A percentile compares a stretch with the other conserved stretches of the same genome.
Conservation (phyloP, 2,329 filamentous ascomycete species). For the Fusarium mangiferae region DNA sequence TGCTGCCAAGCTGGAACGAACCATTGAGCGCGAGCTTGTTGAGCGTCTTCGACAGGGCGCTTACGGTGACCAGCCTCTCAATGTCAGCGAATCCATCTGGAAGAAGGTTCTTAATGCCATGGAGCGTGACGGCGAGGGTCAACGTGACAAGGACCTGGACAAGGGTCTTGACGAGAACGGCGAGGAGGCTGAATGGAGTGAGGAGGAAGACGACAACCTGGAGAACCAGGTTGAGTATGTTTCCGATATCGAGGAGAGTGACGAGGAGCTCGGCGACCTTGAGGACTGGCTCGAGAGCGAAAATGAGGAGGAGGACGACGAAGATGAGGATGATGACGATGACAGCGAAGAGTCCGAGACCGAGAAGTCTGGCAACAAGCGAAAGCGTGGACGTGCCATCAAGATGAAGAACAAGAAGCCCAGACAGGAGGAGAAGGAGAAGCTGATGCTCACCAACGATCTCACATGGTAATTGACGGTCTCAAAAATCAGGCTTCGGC, state of each 20-base stretch:
- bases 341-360: slow-evolving; percentile 67
- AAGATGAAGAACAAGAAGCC: slow-evolving; percentile 59
- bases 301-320: slow-evolving; percentile 67
- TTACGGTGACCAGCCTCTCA: slow-evolving; percentile 93
- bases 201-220: slow-evolving; percentile 76
- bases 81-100: slow-evolving; percentile 95
- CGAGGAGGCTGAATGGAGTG: slow-evolving; percentile 73
- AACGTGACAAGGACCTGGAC: slow-evolving; percentile 87
- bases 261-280: slow-evolving; percentile 81
- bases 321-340: slow-evolving; percentile 65
- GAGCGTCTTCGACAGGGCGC: slow-evolving; percentile 90
- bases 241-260: slow-evolving; percentile 86
- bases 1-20: slow-evolving; percentile 92
- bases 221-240: slow-evolving; percentile 90
- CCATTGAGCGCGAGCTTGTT: slow-evolving; percentile 94
- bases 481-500: slow-evolving; percentile 25
- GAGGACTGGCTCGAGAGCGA: slow-evolving; percentile 93
- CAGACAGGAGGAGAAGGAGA: slow-evolving; percentile 72
- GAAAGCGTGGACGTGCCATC: slow-evolving; percentile 61
- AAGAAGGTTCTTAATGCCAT: slow-evolving; percentile 94
- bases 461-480: slow-evolving; percentile 51
- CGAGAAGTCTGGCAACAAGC: slow-evolving; percentile 65
- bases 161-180: slow-evolving; percentile 85
- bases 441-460: slow-evolving; percentile 55
- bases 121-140: slow-evolving; percentile 86